Base-by-base conservation (phyloP, 2,329 filamentous ascomycete species). In the Elsinoe batatas region DNA sequence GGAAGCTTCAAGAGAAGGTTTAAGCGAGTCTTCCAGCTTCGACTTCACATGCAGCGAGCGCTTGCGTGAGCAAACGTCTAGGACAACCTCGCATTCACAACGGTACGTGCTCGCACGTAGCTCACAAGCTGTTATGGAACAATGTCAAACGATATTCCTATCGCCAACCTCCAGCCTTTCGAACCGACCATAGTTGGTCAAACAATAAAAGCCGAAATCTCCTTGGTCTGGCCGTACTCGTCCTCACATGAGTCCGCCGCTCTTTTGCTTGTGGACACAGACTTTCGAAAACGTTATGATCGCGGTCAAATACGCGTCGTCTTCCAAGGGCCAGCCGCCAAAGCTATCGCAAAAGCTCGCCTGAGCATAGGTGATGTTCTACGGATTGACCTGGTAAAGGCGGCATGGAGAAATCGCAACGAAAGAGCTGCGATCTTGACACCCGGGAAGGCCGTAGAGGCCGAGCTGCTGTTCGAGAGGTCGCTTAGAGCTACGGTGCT, bases 151-250 rank as follows among this genome's bases (percentile, higher is more conserved):
- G 58, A 61, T 33, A 58, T 65, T 5, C 62, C 65, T 5, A 69
- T 69, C 42, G 61, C 63, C 3, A 58, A 59, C 32, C 62, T 69
- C 30, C 57, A 60, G 22, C 62, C 65, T n/a, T 54, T 58, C n/a
- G 54, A 57, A 15, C 18, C 59, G 15, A 62, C 63, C 18, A 63
- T 62, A 5, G 20, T 56, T 8, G 57, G 62, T 54, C 64, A 65
- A 40, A 60, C 63, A 4, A 67, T 95, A 32, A 78, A 81, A 57
- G 90, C 87, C 37, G 76, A 87, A 13, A 81, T 96, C 18, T 91
- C 89, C 7, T 81, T 97, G 35, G 83, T 88, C 57, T 97, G 91
- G 91, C 91, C 91, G 0, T 96, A 88, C 70, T 95, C 87, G 61
- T 86, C 85, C 18, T 82, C 88, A 22, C 85, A 80, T 30, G 80